A percentile compares a stretch with the other conserved stretches of the same genome.
These are phyloP conservation scores for Pyropia haitanensis DNA, from an alignment of 23 red algal species.

Conservation along the genomic window DNA sequence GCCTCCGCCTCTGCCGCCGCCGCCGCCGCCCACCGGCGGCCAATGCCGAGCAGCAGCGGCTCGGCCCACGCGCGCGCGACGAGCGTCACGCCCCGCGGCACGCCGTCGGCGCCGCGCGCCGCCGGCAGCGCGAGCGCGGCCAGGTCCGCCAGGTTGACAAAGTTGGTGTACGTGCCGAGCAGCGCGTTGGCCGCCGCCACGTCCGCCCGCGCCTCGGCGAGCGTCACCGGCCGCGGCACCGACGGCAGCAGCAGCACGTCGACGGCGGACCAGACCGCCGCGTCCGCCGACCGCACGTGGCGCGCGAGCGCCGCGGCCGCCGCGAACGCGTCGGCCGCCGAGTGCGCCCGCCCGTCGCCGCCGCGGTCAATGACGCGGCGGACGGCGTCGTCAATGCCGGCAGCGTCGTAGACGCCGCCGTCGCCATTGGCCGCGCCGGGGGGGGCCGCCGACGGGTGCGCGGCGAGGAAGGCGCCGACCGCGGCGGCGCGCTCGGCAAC, in stretches of 20 bases:
- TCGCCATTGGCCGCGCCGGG: background rate
- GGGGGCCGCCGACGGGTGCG: too few species aligned
- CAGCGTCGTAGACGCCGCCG: background rate
- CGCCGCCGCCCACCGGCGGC: slow-evolving; percentile 1
- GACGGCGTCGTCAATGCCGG: slow-evolving; percentile 27
- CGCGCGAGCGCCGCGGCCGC: slow-evolving; percentile 3
- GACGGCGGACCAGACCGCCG: slow-evolving; percentile 18
- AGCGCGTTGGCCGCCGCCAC: slow-evolving; percentile 23
- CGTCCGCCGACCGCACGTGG: slow-evolving; percentile 3
- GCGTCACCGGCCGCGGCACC: slow-evolving; percentile 19
- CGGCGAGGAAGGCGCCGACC: slow-evolving; percentile 16
- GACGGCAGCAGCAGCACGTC: slow-evolving; percentile 36
- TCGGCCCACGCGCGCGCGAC: slow-evolving; percentile 36
- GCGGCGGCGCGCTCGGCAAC: slow-evolving; percentile 39
- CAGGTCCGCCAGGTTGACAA: slow-evolving; percentile 54
- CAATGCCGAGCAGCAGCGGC: slow-evolving; percentile 2
- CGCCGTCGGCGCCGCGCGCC: background rate
- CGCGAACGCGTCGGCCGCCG: slow-evolving; percentile 13
- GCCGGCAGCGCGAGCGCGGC: slow-evolving; percentile 40
- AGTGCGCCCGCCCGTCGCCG: background rate
- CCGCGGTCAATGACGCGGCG: slow-evolving; percentile 15
- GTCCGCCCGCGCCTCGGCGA: slow-evolving; percentile 13
- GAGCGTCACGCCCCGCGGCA: slow-evolving; percentile 35
- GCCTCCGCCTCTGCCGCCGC: too few species aligned
- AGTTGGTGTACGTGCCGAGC: slow-evolving; percentile 62